Percentiles rank a stretch among this genome's conserved stretches.
phyloP scores from a whole-genome alignment of 768 basidiomycete genomes.

The Holtermanniella nyarrowii region DNA sequence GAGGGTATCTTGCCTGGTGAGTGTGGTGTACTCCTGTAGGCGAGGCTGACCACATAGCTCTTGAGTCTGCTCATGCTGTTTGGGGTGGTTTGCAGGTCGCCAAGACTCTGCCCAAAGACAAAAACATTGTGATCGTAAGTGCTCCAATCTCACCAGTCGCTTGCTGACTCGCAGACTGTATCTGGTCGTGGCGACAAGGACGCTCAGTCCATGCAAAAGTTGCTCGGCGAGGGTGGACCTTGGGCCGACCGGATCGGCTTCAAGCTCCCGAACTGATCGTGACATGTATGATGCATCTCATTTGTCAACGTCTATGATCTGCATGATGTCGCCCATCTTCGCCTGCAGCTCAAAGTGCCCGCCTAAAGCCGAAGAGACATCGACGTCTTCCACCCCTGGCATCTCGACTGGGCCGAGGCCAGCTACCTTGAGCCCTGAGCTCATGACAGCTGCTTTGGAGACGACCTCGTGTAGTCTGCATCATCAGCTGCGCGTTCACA shows the following conservation, averaged over 20 bases:
- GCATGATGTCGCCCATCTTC: slow-evolving; percentile 36
- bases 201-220: neutral
- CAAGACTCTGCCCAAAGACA: slow-evolving; percentile 68
- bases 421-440: slow-evolving; percentile 33
- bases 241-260: neutral
- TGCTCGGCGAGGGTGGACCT: neutral
- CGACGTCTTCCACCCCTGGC: slow-evolving; percentile 40
- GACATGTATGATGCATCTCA: slow-evolving; percentile 10
- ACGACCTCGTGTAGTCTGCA: slow-evolving; percentile 42
- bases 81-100: slow-evolving; percentile 84
- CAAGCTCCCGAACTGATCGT: neutral
- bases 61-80: slow-evolving; percentile 92
- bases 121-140: slow-evolving; percentile 83
- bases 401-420: slow-evolving; percentile 38
- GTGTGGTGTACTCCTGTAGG: neutral
- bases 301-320: slow-evolving; percentile 31
- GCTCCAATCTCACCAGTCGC: neutral
- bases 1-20: slow-evolving; percentile 95
- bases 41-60: slow-evolving; percentile 45
- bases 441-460: slow-evolving; percentile 35
- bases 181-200: neutral
- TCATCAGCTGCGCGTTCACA: neutral
- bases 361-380: slow-evolving; percentile 35
- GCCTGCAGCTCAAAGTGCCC: slow-evolving; percentile 40
- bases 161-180: neutral